Evolutionary conservation across 257 asterid species (phyloP), one percentile per base, ranked within the genome.

Genomic region (Primulina tabacum): DNA sequence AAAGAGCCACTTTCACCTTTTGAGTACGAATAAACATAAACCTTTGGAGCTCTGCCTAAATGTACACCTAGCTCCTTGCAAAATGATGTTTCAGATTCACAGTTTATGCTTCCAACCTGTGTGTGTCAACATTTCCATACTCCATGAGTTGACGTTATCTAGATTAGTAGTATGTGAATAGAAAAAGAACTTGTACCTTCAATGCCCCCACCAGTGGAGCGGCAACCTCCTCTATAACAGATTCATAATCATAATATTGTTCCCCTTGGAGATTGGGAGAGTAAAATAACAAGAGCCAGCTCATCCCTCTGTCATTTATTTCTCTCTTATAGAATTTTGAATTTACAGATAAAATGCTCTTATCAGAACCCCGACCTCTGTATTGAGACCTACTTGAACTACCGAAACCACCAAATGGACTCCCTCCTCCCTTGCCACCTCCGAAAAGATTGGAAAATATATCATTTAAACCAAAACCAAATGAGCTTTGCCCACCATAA

Each of bases 31-130:
- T 94, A 85, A 57, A 84, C 82, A 74, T 85, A 69, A 64, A 91
- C 52, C 76, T 87, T 89, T 24, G 99, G 97, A 56, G 71, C 80
- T 71, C 77, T 76, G 43, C 84, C 90, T 65, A 85, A 90, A 73
- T 77, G 38, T 17, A 87, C 60, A 43, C 95, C 90, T 28, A 89
- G 90, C 73, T 87, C 91, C 82, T 86, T 82, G 82, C 99, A 94
- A 50, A 90, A 79, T 30, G 96, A 79, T 71, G 87, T 65, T 35
- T 88, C 95, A 65, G 83, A 71, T 50, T 76, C 96, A 78, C 99
- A 94, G 74, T 89, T 88, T 75, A 89, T 65, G 70, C 87, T 82
- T 71, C 99, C 96, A 47, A 71, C 92, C 99, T 93, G 84, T 62
- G 71, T 16, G 62, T 37, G 29, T 62, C 65, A 74, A 53, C 29